Evolutionary conservation across 257 asterid genomes (phyloP).

Genomic region (Nicotiana undulata): DNA sequence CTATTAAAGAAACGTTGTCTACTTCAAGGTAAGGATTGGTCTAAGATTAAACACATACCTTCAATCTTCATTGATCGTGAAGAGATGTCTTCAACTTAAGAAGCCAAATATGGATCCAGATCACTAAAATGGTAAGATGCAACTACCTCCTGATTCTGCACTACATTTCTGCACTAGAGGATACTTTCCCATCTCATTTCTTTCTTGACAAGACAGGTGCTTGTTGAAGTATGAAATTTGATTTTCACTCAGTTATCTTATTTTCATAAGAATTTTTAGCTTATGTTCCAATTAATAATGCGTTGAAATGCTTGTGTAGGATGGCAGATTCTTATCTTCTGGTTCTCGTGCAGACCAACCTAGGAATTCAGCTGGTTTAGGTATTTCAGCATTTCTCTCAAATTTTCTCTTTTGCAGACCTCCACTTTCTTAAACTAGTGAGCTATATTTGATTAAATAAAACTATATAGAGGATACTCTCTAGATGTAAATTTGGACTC

Average conservation of each 20-base stretch:
- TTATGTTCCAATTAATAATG: not conserved
- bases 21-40: not conserved
- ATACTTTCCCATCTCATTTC: no score
- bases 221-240: slow-evolving; percentile 27
- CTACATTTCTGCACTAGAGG: not conserved
- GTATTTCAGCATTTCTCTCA: slow-evolving; percentile 22
- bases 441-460: not conserved
- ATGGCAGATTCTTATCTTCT: slow-evolving; percentile 53
- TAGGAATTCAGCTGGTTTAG: slow-evolving; percentile 65
- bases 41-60: not conserved
- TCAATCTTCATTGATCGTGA: not conserved
- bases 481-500: not conserved
- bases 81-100: not conserved
- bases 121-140: not conserved
- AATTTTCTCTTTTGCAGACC: not conserved
- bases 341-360: slow-evolving; percentile 61
- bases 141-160: not conserved
- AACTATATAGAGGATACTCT: not conserved
- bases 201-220: no score
- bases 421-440: not conserved
- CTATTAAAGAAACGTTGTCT: not conserved
- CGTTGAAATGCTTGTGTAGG: slow-evolving; percentile 41
- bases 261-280: not conserved
- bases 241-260: not conserved
- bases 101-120: not conserved